phyloP scores from a whole-genome alignment of 2,329 filamentous ascomycete genomes.

The Epicoccum sorghinum region DNA sequence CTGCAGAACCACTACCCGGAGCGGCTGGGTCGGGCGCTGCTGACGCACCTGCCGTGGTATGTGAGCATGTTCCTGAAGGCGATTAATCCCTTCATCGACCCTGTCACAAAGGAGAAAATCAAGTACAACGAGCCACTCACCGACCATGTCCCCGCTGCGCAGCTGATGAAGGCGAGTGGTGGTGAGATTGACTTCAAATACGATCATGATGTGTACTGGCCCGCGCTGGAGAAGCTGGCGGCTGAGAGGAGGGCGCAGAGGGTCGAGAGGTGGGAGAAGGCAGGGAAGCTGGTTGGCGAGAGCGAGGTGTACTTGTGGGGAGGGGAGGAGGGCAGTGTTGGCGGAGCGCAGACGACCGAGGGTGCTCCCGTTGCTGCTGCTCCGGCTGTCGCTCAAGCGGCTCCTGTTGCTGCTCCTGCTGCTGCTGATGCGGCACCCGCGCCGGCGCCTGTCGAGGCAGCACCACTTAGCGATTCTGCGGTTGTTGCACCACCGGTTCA shows the following conservation, averaged over 20 bases:
- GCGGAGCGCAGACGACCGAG: conserved; percentile 1
- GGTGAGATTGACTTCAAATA: conserved; percentile 90
- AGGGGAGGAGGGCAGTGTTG: conserved; percentile 50
- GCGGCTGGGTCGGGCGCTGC: conserved; percentile 83
- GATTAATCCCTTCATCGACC: conserved; percentile 95
- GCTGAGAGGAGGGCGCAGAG: conserved; percentile 68
- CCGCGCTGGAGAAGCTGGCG: conserved; percentile 75
- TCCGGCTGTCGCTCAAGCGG: too few species aligned
- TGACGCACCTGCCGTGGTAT: conserved; percentile 90
- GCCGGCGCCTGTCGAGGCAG: not conserved
- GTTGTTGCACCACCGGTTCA: conserved; percentile 6
- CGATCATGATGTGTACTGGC: conserved; percentile 89
- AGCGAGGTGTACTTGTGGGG: conserved; percentile 87
- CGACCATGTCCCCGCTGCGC: conserved; percentile 78
- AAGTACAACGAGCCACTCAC: conserved; percentile 95
- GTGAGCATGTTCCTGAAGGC: conserved; percentile 95
- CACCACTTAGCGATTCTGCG: conserved; percentile 2
- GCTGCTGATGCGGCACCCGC: not conserved
- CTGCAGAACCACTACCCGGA: conserved; percentile 97
- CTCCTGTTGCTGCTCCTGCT: not conserved
- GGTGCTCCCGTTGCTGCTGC: not conserved
- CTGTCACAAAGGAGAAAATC: conserved; percentile 89
- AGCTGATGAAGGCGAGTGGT: conserved; percentile 79
- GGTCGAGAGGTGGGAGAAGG: conserved; percentile 75
- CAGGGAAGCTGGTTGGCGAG: conserved; percentile 83